Percentiles rank a stretch among this genome's conserved stretches.
Evolutionary conservation across 208 protist genomes (phyloP).

Genomic region (Acanthamoeba lenticulata): DNA sequence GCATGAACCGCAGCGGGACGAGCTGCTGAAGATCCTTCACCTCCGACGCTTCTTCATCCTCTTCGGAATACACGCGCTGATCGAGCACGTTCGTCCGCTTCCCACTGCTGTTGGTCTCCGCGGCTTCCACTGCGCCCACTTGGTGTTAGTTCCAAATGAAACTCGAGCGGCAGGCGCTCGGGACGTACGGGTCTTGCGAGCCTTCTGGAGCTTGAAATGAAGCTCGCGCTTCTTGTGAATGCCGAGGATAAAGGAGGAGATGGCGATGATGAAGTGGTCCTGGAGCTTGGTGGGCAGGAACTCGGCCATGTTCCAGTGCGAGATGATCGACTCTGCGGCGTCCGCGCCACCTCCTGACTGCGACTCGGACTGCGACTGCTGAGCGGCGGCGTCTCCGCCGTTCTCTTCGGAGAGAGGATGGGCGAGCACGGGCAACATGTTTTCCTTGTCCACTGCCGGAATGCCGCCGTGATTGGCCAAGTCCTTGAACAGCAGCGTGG

Average conservation of each 20-base stretch:
- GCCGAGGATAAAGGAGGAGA: constrained; percentile 10
- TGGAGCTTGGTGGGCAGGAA: constrained; percentile 54
- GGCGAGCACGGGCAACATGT: not conserved
- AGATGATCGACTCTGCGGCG: constrained; percentile 39
- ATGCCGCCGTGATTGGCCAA: constrained; percentile 74
- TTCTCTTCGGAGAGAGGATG: not conserved
- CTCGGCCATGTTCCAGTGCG: constrained; percentile 67
- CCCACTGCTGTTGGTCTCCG: not conserved
- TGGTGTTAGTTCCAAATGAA: no score
- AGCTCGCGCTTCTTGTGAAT: constrained; percentile 8
- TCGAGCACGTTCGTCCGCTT: constrained; percentile 47
- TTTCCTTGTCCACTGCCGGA: constrained; percentile 36
- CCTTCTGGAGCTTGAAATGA: constrained; percentile 44
- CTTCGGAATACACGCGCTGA: constrained; percentile 47
- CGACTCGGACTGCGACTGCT: not conserved
- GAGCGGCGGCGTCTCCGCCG: no score
- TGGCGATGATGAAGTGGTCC: constrained; percentile 60
- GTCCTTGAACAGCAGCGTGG: constrained; percentile 79
- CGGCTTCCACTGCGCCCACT: constrained; percentile 3
- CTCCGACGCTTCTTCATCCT: constrained; percentile 28
- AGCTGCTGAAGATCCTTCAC: constrained; percentile 26
- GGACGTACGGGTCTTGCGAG: constrained; percentile 40
- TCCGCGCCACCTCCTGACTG: no score
- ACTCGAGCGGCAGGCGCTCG: no score
- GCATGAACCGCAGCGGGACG: constrained; percentile 38